A percentile compares a stretch with the other conserved stretches of the same genome.
phyloP scores from a whole-genome alignment of 768 basidiomycete species.

The Suillus plorans region DNA sequence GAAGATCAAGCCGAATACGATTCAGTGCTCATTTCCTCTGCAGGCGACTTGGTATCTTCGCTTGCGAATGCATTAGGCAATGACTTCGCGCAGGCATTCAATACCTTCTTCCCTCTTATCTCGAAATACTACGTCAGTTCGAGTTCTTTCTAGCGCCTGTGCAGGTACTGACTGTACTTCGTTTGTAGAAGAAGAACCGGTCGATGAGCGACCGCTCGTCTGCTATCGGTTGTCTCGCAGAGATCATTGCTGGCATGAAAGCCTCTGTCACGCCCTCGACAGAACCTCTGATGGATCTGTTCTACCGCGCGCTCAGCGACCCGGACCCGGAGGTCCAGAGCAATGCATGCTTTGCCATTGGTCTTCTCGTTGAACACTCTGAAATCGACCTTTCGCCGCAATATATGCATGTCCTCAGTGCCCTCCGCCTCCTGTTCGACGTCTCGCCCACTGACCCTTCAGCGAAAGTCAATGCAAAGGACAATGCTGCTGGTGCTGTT shows the following conservation, averaged over 20 bases:
- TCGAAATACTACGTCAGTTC: constrained; percentile 84
- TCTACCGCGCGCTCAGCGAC: constrained; percentile 81
- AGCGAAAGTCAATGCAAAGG: constrained; percentile 78
- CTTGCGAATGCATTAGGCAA: constrained; percentile 82
- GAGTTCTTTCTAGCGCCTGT: background rate
- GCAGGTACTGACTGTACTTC: background rate
- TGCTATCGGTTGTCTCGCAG: constrained; percentile 90
- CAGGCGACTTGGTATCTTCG: constrained; percentile 90
- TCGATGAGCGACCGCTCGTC: constrained; percentile 91
- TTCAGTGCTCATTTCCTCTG: constrained; percentile 90
- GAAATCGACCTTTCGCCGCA: constrained; percentile 78
- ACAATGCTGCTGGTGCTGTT: constrained; percentile 96
- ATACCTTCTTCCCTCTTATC: constrained; percentile 86
- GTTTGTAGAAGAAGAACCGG: constrained; percentile 71
- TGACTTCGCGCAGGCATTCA: constrained; percentile 82
- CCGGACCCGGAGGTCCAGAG: constrained; percentile 90
- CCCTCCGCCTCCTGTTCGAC: constrained; percentile 80
- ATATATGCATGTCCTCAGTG: constrained; percentile 73
- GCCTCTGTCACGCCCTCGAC: constrained; percentile 82
- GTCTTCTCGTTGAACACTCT: constrained; percentile 88
- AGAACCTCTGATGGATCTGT: constrained; percentile 75
- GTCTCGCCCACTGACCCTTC: constrained; percentile 61
- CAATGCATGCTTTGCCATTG: constrained; percentile 93
- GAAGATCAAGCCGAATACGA: constrained; percentile 96
- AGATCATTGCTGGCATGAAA: constrained; percentile 94